Conservation (phyloP, 2,329 filamentous ascomycete genomes). For the Talaromyces verruculosus region DNA sequence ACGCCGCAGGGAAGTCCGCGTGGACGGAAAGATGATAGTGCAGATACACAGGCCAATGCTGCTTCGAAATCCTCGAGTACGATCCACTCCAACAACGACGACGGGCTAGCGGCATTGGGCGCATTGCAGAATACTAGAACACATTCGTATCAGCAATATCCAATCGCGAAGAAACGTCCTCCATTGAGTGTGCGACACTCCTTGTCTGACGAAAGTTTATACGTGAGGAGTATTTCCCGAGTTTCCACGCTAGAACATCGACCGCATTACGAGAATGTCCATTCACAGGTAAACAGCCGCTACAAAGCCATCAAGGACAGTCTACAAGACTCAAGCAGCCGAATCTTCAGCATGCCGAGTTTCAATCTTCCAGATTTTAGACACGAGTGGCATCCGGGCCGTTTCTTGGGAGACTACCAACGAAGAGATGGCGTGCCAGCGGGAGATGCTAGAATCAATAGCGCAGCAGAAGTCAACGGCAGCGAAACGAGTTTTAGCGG, state of each 20-base stretch:
- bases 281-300: constrained; percentile 82
- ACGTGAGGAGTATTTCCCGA: constrained; percentile 69
- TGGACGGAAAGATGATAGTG: constrained; percentile 20
- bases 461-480: constrained; percentile 12
- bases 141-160: constrained; percentile 36
- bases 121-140: constrained; percentile 32
- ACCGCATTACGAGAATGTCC: constrained; percentile 73
- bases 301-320: constrained; percentile 89
- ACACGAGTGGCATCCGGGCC: constrained; percentile 37
- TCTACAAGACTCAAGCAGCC: constrained; percentile 75
- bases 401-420: constrained; percentile 33
- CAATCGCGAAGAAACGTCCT: constrained; percentile 27
- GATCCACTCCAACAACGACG: constrained; percentile 27
- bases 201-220: constrained; percentile 74
- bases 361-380: constrained; percentile 44
- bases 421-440: constrained; percentile 19
- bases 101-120: constrained; percentile 36
- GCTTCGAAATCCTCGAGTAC: not conserved
- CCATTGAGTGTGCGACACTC: constrained; percentile 55
- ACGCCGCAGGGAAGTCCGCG: constrained; percentile 8
- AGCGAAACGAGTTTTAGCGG: not conserved
- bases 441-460: not conserved
- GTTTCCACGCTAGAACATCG: constrained; percentile 85
- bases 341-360: constrained; percentile 54
- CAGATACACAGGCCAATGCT: not conserved